These are phyloP conservation scores for Evernia prunastri DNA, from an alignment of 495 filamentous ascomycete species.

Conservation along the genomic window DNA sequence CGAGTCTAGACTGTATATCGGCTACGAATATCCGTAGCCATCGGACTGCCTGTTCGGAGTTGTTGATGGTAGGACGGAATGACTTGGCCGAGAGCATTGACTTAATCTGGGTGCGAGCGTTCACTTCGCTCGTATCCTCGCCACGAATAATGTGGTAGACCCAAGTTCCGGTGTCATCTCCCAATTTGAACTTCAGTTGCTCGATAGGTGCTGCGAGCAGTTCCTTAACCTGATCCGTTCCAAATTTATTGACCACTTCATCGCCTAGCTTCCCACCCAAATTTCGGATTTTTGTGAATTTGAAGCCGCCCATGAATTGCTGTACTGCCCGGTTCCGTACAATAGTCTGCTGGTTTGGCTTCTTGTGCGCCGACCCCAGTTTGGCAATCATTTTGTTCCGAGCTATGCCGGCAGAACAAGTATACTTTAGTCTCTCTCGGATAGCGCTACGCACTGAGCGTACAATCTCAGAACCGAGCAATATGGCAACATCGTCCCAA, in stretches of 20 bases:
- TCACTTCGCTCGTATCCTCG: constrained; percentile 81
- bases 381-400: constrained; percentile 95
- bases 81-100: constrained; percentile 98
- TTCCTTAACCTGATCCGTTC: constrained; percentile 72
- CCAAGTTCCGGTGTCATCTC: constrained; percentile 84
- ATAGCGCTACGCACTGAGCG: constrained; percentile 64
- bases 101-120: constrained; percentile 86
- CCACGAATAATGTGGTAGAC: constrained; percentile 82
- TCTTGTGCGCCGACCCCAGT: constrained; percentile 81
- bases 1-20: constrained; percentile 82
- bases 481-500: constrained; percentile 91
- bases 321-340: constrained; percentile 76
- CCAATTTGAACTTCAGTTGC: constrained; percentile 70
- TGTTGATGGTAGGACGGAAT: constrained; percentile 78
- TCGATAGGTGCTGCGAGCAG: constrained; percentile 67
- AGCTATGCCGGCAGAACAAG: constrained; percentile 82
- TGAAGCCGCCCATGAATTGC: constrained; percentile 76
- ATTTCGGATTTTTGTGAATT: constrained; percentile 94
- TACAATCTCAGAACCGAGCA: constrained; percentile 82
- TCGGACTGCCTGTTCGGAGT: constrained; percentile 68
- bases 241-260: constrained; percentile 67
- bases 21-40: constrained; percentile 92
- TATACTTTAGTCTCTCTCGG: constrained; percentile 66
- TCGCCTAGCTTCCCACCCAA: constrained; percentile 95
- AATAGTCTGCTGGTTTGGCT: constrained; percentile 89